phyloP scores from a whole-genome alignment of 352 stramenopile species.

The Aphanomyces astaci region DNA sequence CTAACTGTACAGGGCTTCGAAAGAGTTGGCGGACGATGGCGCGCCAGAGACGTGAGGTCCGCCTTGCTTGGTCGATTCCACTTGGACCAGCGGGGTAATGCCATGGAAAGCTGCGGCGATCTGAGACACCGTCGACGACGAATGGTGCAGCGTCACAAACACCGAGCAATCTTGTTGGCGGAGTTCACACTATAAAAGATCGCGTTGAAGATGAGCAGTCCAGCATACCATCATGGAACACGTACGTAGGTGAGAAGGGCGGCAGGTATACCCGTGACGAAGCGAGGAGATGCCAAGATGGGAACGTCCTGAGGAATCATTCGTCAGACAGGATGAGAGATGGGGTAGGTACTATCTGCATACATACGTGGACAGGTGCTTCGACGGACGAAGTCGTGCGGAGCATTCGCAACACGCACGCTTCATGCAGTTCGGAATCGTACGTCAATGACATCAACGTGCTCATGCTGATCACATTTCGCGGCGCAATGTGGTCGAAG shows the following conservation, averaged over 20 bases:
- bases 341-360: no score
- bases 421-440: conserved; percentile 6
- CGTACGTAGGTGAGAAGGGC: conserved; percentile 4
- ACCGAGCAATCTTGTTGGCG: neutral
- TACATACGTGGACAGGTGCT: neutral
- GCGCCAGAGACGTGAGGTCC: neutral
- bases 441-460: conserved; percentile 14
- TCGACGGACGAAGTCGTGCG: neutral
- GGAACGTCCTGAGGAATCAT: neutral
- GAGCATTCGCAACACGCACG: neutral
- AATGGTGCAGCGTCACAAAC: conserved; percentile 3
- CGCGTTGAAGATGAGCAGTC: neutral
- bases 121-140: neutral
- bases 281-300: neutral
- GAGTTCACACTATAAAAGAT: neutral
- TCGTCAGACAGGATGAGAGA: no score
- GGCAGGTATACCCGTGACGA: conserved; percentile 12
- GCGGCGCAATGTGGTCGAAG: neutral
- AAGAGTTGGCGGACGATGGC: neutral
- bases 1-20: neutral
- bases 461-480: neutral
- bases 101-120: neutral
- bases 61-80: neutral
- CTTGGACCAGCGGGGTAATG: neutral
- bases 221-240: neutral